Evolutionary conservation across 23 red algal species (phyloP).

Genomic region (Chondrus crispus): DNA sequence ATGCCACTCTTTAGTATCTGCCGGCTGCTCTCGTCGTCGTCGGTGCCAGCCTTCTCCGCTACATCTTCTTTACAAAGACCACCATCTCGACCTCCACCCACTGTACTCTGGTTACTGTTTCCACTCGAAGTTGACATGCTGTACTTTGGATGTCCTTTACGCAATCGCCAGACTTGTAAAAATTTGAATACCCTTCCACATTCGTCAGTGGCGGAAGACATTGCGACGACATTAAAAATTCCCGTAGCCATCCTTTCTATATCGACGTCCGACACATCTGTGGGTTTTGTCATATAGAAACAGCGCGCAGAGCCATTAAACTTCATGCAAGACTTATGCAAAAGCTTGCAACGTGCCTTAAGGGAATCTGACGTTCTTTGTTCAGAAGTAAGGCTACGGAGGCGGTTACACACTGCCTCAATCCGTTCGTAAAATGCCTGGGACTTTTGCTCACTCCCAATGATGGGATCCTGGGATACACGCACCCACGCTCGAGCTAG

Average conservation of each 20-base stretch:
- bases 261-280: background rate
- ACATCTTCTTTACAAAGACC: too few relatives aligned
- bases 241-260: background rate
- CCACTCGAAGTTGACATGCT: too few relatives aligned
- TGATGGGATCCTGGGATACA: background rate
- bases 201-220: background rate
- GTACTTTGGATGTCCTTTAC: background rate
- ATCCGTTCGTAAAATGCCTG: background rate
- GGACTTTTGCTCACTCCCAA: background rate
- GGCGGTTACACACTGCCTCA: background rate
- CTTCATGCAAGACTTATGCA: background rate
- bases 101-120: too few relatives aligned
- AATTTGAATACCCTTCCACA: background rate
- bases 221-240: background rate
- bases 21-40: too few relatives aligned
- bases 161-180: background rate
- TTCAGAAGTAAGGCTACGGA: background rate
- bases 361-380: background rate
- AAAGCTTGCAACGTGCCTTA: background rate
- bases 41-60: too few relatives aligned
- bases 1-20: too few relatives aligned
- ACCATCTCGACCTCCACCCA: too few relatives aligned
- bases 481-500: background rate
- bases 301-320: background rate
- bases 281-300: background rate